Base-by-base conservation (phyloP, 2,329 filamentous ascomycete genomes). In the Botryotinia calthae region DNA sequence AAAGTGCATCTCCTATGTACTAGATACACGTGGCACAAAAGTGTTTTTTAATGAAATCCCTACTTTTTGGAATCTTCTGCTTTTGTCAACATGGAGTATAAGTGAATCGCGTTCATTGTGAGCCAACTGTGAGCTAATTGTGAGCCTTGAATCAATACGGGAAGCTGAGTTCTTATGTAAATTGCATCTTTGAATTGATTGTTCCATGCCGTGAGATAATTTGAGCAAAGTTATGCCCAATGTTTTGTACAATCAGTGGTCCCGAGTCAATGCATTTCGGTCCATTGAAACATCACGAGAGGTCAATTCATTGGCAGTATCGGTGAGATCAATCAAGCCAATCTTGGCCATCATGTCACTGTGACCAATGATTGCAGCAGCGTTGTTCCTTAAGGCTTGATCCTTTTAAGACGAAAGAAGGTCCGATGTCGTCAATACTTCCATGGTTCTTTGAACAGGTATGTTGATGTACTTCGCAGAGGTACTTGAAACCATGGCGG, bases 141-240 rank as follows among this genome's bases (percentile, higher is more conserved):
- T 61, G 28, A 58, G n/a, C 20, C 20, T 34, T 34, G 18, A 14
- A 61, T 28, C 18, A 28, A 69, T 61, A 46, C n/a, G 16, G 65
- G 34, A 56, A 42, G 25, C 20, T 42, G 37, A 67, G 46, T 40
- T n/a, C 28, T 65, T 54, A 40, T 59, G 28, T 34, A n/a, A 40
- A n/a, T n/a, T n/a, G 18, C 18, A 72, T 51, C 5, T 9, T 10
- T 31, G 64, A n/a, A 40, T 40, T 37, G 28, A 40, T 22, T 72
- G 18, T 48, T n/a, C 31, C 70, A 68, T 58, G 46, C 20, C 25
- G 25, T 37, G 34, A 18, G 51, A 34, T 25, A 4, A 40, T 12
- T 51, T 48, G 42, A 72, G 63, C 54, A 68, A 18, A 68, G 59
- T 68, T 42, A 8, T 68, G 70, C 63, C 63, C 70, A 72, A 72